Base-by-base conservation (phyloP, 1,284 basidiomycete species). In the Apiotrichum mycotoxinovorans region DNA sequence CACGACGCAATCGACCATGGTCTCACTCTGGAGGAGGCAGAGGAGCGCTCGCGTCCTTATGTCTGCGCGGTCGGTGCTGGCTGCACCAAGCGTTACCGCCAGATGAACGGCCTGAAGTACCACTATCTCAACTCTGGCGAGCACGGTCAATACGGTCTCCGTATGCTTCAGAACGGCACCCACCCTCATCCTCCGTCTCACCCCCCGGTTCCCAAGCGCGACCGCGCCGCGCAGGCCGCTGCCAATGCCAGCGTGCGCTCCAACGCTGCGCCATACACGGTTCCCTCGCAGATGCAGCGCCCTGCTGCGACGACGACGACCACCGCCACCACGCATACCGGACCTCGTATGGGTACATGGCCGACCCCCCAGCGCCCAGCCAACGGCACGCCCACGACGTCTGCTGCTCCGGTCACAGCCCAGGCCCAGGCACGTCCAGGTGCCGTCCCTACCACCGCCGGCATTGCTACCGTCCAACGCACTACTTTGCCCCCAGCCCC, bases 91-190 rank as follows among this genome's bases (percentile, higher is more conserved):
- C 79, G 95, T 67, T 98, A 98, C 81, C 94, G 97, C 83, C 97
- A 98, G 74, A 94, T 96, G 92, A 96, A 96, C 75, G 92, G 93
- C 0, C 79, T 96, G 58, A 75, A 77, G 70, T 98, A 98, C 68
- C 94, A 98, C 78, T 98, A 97, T 76, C 88, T 94, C 72, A 94
- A 98, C 77, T 91, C 89, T 33, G 94, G 95, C 18, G 92, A 94
- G 54, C 95, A 98, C 74, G 93, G 93, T 12, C 86, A 87, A 12
- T 83, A 90, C 51, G 93, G 93, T 7, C 80, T 96, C 0, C 83
- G 86, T 45, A 80, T 95, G 73, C 82, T 96, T 34, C 87, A 89
- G 15, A 86, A 88, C 59, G 89, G 93, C 33, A 84, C 87, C 61
- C 92, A 95, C 57, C 74, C 74, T 4, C 69, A 73, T 42, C 77